Base-by-base conservation (phyloP, 2,329 filamentous ascomycete species). In the Trichoderma sp. region DNA sequence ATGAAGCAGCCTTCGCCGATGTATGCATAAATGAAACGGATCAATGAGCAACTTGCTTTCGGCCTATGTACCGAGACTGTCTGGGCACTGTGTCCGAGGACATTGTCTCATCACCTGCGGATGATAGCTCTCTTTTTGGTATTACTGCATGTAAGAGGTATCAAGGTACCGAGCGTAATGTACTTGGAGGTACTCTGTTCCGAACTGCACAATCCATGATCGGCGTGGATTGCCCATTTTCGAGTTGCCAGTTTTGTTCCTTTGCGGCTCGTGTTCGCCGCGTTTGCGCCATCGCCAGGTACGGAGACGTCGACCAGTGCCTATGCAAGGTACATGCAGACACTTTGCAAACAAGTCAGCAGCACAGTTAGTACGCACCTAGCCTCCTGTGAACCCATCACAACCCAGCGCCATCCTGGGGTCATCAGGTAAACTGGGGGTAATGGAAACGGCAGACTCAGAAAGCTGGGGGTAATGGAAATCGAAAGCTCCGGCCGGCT, bases 401-500 rank as follows among this genome's bases (percentile, higher is more conserved):
- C 39, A 30, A 36, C 11, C 36, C 11, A 34, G 17, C 43, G 43
- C 39, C 26, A 53, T 55, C n/a, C 64, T 57, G 36, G 59, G 28
- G 53, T 76, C 75, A 81, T 81, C 77, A 81, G 77, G 80, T 82
- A 82, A 81, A 77, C 76, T 76, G 79, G 78, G 79, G 79, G 80
- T 81, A 81, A 80, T 79, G 62, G 74, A 79, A 79, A 79, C 75
- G 70, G 71, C 71, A 71, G 69, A 72, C 68, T 73, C 74, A 74
- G 75, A 77, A 81, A 80, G 71, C 77, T 80, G 79, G 78, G 79
- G 78, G 79, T 81, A 81, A 81, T 80, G 73, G 76, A 80, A 80
- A 80, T 68, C 65, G 57, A 58, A 67, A 13, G 7, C 63, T 50
- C 69, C 70, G 66, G 71, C 68, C 73, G 61, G 47, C 65, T 68